phyloP scores from a whole-genome alignment of 2,329 filamentous ascomycete genomes.

The Venturia carpophila region DNA sequence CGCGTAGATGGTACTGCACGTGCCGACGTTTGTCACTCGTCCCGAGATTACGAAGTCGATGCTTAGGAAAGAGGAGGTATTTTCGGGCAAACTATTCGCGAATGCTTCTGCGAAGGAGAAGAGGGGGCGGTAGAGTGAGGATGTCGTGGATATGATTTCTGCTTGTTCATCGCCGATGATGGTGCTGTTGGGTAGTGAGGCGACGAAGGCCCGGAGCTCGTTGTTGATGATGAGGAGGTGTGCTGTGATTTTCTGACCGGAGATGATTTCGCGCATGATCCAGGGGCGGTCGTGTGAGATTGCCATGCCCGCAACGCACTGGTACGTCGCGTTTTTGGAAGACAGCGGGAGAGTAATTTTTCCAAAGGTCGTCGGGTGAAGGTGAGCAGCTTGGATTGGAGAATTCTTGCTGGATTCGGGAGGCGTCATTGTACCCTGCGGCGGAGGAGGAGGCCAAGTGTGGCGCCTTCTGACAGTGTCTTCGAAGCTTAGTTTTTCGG shows the following conservation, averaged over 20 bases:
- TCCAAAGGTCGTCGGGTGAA: not conserved
- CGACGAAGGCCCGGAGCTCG: not conserved
- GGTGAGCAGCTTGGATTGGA: not conserved
- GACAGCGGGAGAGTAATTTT: slow-evolving; percentile 8
- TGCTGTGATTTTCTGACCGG: slow-evolving; percentile 5
- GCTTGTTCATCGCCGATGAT: slow-evolving; percentile 1
- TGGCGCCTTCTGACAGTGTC: not conserved
- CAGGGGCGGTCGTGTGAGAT: slow-evolving; percentile 7
- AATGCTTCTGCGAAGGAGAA: slow-evolving; percentile 8
- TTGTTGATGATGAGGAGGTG: slow-evolving; percentile 10
- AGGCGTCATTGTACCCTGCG: not conserved
- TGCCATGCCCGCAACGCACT: slow-evolving; percentile 3
- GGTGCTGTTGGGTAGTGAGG: not conserved
- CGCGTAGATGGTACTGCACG: slow-evolving; percentile 6
- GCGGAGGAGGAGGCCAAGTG: not conserved
- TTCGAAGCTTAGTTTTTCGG: not conserved
- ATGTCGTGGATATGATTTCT: slow-evolving; percentile 2
- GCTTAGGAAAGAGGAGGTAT: slow-evolving; percentile 1
- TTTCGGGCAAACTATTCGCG: not conserved
- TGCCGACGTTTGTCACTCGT: not conserved
- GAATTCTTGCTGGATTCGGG: slow-evolving; percentile 3
- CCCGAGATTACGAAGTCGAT: not conserved
- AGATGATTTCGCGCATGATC: slow-evolving; percentile 16
- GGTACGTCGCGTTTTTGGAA: slow-evolving; percentile 1
- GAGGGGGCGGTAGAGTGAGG: not conserved